phyloP scores from a whole-genome alignment of 805 yeast species.

The Kockiozyma suomiensis region DNA sequence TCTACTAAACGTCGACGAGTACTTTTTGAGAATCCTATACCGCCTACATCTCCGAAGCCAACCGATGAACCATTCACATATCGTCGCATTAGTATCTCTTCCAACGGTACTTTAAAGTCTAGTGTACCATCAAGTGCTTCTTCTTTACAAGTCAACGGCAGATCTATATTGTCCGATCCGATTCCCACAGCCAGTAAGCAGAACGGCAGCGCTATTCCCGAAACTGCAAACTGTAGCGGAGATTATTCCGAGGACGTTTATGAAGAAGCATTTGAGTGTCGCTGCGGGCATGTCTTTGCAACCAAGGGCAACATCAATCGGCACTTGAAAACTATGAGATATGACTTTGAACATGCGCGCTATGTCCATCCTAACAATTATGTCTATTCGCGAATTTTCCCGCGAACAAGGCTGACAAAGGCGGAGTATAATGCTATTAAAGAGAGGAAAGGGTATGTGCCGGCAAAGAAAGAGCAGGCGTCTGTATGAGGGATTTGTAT shows the following conservation, averaged over 20 bases:
- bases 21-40: slow-evolving; percentile 12
- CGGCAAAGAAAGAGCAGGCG: background rate
- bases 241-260: background rate
- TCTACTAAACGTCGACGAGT: slow-evolving; percentile 15
- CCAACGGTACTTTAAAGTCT: background rate
- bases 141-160: slow-evolving; percentile 13
- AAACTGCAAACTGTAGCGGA: background rate
- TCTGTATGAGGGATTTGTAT: too few relatives aligned
- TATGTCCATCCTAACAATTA: slow-evolving; percentile 22
- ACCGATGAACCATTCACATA: slow-evolving; percentile 5
- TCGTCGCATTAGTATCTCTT: background rate
- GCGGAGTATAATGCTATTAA: slow-evolving; percentile 13
- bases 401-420: slow-evolving; percentile 14
- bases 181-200: background rate
- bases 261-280: slow-evolving; percentile 16
- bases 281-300: slow-evolving; percentile 26
- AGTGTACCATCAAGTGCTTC: background rate
- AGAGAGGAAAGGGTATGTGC: background rate
- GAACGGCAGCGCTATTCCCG: background rate
- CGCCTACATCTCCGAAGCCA: slow-evolving; percentile 2
- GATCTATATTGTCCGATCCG: slow-evolving; percentile 19
- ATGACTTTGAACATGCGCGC: slow-evolving; percentile 20
- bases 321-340: slow-evolving; percentile 19
- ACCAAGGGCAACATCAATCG: slow-evolving; percentile 30
- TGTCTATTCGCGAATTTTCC: slow-evolving; percentile 19